Evolutionary conservation across 306 rosid species (phyloP).

Genomic region (Erythrophleum fordii): DNA sequence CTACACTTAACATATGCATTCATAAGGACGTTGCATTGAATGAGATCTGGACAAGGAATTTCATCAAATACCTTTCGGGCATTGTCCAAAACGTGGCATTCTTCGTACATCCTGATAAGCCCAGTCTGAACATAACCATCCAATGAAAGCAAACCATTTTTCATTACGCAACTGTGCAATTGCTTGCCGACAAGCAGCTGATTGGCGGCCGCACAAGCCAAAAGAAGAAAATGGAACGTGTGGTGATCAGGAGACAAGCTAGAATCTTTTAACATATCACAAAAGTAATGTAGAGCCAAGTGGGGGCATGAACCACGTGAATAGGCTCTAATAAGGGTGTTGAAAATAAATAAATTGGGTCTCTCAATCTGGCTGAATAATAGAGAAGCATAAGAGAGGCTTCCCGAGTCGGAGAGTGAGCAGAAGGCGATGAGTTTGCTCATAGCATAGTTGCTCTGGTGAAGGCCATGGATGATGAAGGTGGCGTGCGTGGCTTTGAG

Average conservation of each 20-base stretch:
- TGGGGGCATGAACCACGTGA: slow-evolving; percentile 41
- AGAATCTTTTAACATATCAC: slow-evolving; percentile 24
- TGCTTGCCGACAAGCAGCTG: slow-evolving; percentile 34
- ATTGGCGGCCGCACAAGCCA: slow-evolving; percentile 43
- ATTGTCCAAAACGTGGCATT: slow-evolving; percentile 38
- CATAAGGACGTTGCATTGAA: slow-evolving; percentile 55
- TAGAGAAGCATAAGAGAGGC: slow-evolving; percentile 44
- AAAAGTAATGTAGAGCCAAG: slow-evolving; percentile 40
- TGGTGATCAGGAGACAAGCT: slow-evolving; percentile 33
- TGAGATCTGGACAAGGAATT: slow-evolving; percentile 43
- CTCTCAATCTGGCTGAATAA: slow-evolving; percentile 33
- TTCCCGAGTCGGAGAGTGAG: slow-evolving; percentile 41
- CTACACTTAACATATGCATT: slow-evolving; percentile 42
- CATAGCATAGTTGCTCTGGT: slow-evolving; percentile 47
- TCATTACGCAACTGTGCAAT: slow-evolving; percentile 42
- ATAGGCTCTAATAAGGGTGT: slow-evolving; percentile 48
- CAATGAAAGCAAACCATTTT: slow-evolving; percentile 43
- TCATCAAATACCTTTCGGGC: slow-evolving; percentile 50
- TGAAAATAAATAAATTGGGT: slow-evolving; percentile 45
- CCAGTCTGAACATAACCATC: slow-evolving; percentile 48
- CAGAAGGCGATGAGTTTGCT: slow-evolving; percentile 53
- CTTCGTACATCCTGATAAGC: slow-evolving; percentile 31
- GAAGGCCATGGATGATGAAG: slow-evolving; percentile 48
- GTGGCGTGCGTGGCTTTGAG: slow-evolving; percentile 50
- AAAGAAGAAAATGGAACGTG: slow-evolving; percentile 47